These are phyloP conservation scores for Helianthus tuberosus DNA, from an alignment of 129 eudicot genomes.

Conservation along the genomic window DNA sequence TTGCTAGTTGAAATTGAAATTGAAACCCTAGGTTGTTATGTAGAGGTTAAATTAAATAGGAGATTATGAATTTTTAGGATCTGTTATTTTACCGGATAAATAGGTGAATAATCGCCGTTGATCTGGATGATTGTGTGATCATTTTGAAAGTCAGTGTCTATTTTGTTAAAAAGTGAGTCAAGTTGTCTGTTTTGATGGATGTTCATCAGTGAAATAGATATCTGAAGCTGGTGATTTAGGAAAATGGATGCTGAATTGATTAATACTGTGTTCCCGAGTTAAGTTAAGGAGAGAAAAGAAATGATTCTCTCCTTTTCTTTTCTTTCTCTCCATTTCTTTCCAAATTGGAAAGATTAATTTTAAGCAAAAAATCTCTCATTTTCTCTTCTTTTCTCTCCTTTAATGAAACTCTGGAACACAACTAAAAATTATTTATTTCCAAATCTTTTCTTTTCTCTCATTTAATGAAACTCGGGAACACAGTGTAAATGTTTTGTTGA, in stretches of 20 bases:
- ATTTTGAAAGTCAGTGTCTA: neutral
- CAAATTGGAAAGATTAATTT: too few relatives aligned
- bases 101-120: neutral
- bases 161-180: too few relatives aligned
- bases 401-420: too few relatives aligned
- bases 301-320: too few relatives aligned
- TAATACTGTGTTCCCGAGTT: too few relatives aligned
- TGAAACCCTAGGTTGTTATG: neutral
- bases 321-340: too few relatives aligned
- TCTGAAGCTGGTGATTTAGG: conserved; percentile 16
- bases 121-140: neutral
- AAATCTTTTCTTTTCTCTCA: too few relatives aligned
- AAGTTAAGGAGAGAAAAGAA: too few relatives aligned
- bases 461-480: too few relatives aligned
- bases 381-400: too few relatives aligned
- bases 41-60: neutral
- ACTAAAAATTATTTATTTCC: too few relatives aligned
- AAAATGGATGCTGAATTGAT: conserved; percentile 10
- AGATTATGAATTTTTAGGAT: conserved; percentile 4
- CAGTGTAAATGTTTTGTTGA: neutral
- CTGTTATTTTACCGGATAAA: neutral
- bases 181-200: neutral
- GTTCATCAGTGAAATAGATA: neutral
- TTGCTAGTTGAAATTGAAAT: neutral
- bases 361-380: too few relatives aligned